Conservation (phyloP, 1,139 yeast genomes). For the Pichia sp. region DNA sequence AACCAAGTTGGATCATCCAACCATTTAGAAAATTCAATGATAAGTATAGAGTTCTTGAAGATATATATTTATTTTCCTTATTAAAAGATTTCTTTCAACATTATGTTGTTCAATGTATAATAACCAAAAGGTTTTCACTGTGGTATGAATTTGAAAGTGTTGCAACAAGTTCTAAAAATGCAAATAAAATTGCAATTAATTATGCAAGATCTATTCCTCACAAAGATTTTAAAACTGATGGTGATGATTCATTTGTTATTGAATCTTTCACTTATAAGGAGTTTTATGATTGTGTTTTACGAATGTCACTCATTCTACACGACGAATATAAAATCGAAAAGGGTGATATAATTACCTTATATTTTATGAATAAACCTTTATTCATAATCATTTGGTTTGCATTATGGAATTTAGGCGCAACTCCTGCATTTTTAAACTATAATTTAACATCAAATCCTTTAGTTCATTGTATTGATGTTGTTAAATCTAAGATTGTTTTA, state of each 20-base stretch:
- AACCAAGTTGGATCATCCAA: neutral
- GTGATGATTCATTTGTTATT: constrained; percentile 51
- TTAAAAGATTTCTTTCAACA: constrained; percentile 38
- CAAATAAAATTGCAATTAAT: constrained; percentile 18
- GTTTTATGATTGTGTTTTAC: constrained; percentile 56
- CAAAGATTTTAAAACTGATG: constrained; percentile 20
- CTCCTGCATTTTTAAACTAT: constrained; percentile 81
- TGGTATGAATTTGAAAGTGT: constrained; percentile 25
- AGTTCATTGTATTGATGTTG: constrained; percentile 72
- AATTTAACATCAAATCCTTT: constrained; percentile 70
- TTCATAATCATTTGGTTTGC: constrained; percentile 79
- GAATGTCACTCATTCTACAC: constrained; percentile 59
- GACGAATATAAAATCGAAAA: constrained; percentile 58
- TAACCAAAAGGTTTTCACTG: constrained; percentile 19
- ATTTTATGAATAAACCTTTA: constrained; percentile 78
- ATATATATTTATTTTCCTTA: constrained; percentile 41
- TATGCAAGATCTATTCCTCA: constrained; percentile 17
- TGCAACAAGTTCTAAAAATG: constrained; percentile 6
- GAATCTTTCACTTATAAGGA: constrained; percentile 66
- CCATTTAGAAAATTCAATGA: constrained; percentile 34
- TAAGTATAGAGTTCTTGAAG: constrained; percentile 49
- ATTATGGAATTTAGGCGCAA: constrained; percentile 86
- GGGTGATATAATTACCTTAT: constrained; percentile 69
- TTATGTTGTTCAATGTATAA: constrained; percentile 37
- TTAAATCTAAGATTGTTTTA: constrained; percentile 58